These are phyloP conservation scores for Cavenderia fasciculata DNA, from an alignment of 78 protist genomes.

Conservation along the genomic window DNA sequence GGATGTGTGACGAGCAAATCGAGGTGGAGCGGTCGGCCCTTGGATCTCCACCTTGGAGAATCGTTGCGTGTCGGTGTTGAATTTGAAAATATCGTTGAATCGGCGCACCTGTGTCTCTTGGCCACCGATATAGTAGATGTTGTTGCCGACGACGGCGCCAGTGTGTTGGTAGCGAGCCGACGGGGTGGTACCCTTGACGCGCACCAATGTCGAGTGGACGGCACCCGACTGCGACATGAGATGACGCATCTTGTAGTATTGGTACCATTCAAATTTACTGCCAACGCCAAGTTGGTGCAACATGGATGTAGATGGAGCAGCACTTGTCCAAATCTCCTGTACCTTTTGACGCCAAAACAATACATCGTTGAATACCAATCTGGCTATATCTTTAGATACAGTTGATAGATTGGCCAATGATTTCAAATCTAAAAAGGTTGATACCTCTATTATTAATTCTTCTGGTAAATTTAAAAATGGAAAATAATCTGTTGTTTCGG, in stretches of 20 bases:
- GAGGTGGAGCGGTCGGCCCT: conserved; percentile 43
- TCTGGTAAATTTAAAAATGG: no score
- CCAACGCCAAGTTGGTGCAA: no score
- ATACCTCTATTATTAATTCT: no score
- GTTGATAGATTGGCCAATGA: no score
- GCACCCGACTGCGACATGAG: neutral
- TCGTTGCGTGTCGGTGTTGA: conserved; percentile 17
- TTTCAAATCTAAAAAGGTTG: no score
- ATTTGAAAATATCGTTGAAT: conserved; percentile 55
- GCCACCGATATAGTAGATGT: conserved; percentile 73
- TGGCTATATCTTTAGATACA: no score
- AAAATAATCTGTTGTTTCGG: no score
- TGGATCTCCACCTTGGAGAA: conserved; percentile 17
- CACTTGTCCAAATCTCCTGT: no score
- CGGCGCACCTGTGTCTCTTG: conserved; percentile 38
- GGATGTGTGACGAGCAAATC: conserved; percentile 68
- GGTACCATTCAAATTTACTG: no score
- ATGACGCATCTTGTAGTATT: conserved; percentile 19
- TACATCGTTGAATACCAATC: no score
- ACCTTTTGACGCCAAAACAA: no score
- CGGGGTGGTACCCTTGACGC: conserved; percentile 22
- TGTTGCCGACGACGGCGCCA: conserved; percentile 6
- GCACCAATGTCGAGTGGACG: conserved; percentile 2
- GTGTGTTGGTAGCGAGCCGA: conserved; percentile 75
- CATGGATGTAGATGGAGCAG: no score